phyloP scores from a whole-genome alignment of 257 asterid species.

The Echites panduratus region DNA sequence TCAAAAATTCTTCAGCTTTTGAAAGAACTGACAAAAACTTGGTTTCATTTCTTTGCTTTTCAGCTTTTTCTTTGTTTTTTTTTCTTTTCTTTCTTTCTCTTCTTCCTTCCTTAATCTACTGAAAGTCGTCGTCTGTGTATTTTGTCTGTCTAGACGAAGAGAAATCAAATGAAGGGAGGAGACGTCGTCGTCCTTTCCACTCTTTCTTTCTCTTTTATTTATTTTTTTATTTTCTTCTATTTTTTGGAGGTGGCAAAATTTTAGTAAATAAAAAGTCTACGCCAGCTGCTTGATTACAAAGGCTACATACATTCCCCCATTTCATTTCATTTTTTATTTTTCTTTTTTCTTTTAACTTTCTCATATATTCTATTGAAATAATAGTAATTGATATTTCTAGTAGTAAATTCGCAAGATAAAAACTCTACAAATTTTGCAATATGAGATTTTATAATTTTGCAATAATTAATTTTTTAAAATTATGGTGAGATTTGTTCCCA shows the following conservation, averaged over 20 bases:
- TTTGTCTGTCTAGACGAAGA: background rate
- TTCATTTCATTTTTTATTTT: background rate
- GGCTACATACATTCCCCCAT: constrained; percentile 1
- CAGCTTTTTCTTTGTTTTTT: background rate
- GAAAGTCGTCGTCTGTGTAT: constrained; percentile 21
- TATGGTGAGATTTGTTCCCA: no score
- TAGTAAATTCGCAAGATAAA: no score
- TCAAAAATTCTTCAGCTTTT: background rate
- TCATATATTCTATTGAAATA: background rate
- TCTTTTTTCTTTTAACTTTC: background rate
- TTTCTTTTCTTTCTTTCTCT: background rate
- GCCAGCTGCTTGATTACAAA: constrained; percentile 1
- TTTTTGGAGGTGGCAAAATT: constrained; percentile 5
- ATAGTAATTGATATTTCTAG: background rate
- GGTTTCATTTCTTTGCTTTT: constrained; percentile 4
- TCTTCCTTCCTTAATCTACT: background rate
- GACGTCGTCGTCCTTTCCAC: constrained; percentile 23
- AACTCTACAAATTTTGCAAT: no score
- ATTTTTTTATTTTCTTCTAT: background rate
- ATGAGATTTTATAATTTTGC: no score
- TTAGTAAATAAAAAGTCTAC: constrained; percentile 12
- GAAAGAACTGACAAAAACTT: background rate
- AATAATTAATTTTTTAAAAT: no score
- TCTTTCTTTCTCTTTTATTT: background rate
- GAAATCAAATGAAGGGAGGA: background rate